Percentiles rank a stretch among this genome's conserved stretches.
phyloP scores from a whole-genome alignment of 169 alveolate genomes.

The Babesia bigemina region DNA sequence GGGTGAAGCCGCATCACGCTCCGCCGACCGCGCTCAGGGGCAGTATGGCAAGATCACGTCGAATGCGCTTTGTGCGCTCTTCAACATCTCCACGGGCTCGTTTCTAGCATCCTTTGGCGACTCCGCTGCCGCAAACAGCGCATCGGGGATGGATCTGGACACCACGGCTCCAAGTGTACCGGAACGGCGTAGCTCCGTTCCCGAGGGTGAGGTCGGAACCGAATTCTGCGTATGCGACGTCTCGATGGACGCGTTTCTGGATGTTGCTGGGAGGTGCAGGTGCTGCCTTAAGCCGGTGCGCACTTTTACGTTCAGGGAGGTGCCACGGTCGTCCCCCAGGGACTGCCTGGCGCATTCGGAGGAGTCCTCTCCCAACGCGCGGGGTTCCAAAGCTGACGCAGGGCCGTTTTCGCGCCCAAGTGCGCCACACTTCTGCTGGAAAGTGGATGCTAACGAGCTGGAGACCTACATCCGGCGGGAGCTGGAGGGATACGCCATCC shows the following conservation, averaged over 20 bases:
- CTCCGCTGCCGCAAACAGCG: neutral
- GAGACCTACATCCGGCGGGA: neutral
- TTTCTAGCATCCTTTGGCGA: neutral
- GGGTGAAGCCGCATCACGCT: neutral
- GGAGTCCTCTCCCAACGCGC: neutral
- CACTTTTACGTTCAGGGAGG: neutral
- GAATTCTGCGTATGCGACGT: slow-evolving; percentile 13
- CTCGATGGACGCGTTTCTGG: neutral
- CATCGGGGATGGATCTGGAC: neutral
- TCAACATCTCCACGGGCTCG: slow-evolving; percentile 23
- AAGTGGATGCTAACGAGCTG: neutral
- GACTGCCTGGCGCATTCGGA: neutral
- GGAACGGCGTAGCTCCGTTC: neutral
- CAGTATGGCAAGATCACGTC: slow-evolving; percentile 26
- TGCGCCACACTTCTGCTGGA: slow-evolving; percentile 3
- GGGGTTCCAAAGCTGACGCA: neutral
- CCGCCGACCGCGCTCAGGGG: slow-evolving; percentile 7
- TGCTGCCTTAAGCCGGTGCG: slow-evolving; percentile 28
- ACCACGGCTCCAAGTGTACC: neutral
- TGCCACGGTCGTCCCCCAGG: neutral
- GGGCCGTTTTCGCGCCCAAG: neutral
- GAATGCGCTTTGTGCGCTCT: slow-evolving; percentile 24
- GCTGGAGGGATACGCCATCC: slow-evolving; percentile 1
- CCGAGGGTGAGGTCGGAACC: neutral
- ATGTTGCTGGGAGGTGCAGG: slow-evolving; percentile 15